Base-by-base conservation (phyloP, 805 yeast species). In the Candida mattraensis region DNA sequence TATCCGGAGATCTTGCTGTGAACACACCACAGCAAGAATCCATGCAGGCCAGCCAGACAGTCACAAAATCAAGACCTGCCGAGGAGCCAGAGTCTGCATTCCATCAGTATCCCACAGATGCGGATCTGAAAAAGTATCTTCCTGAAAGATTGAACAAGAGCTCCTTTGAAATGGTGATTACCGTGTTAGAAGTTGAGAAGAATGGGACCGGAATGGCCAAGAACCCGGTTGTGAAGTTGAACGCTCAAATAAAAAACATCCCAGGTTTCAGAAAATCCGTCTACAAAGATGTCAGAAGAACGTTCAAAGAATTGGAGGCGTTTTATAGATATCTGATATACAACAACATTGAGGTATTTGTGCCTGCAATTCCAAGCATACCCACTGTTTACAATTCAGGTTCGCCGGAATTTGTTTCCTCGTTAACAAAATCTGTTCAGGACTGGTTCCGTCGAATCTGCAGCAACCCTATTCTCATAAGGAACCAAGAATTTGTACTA, bases 271-370 rank as follows among this genome's bases (percentile, higher is more conserved):
- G 96, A 40, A 87, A 84, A 45, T 63, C 74, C 6, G 58, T 60
- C 7, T 88, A 84, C 59, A 77, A 79, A 36, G 89, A 81, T 37
- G 66, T 91, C 11, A 78, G 95, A 47, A 75, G 97, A 40, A 81
- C 96, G 0, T 83, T 78, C 54, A 72, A 73, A 40, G 99, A 93
- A 58, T 70, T 88, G 47, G 76, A 74, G 20, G 76, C 79, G 41
- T 76, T 93, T 51, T 86, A 85, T 61, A 78, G 78, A 47, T 91
- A 84, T 55, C 64, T 93, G 44, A 78, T 80, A 38, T 79, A 80
- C 14, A 85, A 94, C 24, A 83, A 88, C 52, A 81, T 91, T 20
- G 98, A 93, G 58, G 89, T 93, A 37, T 88, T 91, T 62, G 88
- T 93, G 4, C 97, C 98, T 0, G 80, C 94, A 5, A 67, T 93